Evolutionary conservation across 495 filamentous ascomycete genomes (phyloP).

Genomic region (Neurospora sp.): DNA sequence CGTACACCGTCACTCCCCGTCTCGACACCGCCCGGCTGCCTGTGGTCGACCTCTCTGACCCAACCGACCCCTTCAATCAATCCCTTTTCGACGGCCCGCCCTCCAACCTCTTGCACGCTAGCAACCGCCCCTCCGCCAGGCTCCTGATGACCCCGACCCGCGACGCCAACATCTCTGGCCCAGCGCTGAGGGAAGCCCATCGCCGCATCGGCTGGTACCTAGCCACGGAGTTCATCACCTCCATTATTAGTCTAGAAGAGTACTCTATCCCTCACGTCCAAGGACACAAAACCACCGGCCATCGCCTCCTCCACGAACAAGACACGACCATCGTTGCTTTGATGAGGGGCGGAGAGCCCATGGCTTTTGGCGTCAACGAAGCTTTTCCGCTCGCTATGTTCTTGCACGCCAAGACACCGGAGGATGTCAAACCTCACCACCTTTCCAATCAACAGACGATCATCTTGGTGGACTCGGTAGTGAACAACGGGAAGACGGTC

Average conservation of each 20-base stretch:
- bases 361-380: constrained; percentile 54
- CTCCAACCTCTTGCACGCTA: constrained; percentile 32
- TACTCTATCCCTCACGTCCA: constrained; percentile 46
- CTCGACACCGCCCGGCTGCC: constrained; percentile 40
- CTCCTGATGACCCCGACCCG: constrained; percentile 50
- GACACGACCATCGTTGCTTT: constrained; percentile 49
- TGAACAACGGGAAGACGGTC: constrained; percentile 47
- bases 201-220: constrained; percentile 43
- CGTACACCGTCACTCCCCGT: constrained; percentile 27
- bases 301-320: constrained; percentile 41
- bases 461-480: constrained; percentile 52
- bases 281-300: constrained; percentile 36
- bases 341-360: constrained; percentile 58
- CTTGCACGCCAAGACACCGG: constrained; percentile 40
- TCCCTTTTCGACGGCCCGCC: neutral
- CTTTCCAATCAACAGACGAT: constrained; percentile 32
- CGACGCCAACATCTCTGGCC: constrained; percentile 38
- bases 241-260: constrained; percentile 44
- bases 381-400: constrained; percentile 46
- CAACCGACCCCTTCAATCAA: neutral
- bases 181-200: constrained; percentile 42
- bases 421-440: constrained; percentile 37
- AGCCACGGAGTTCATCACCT: constrained; percentile 36
- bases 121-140: constrained; percentile 34
- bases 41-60: constrained; percentile 25